Evolutionary conservation across 805 yeast genomes (phyloP).

Genomic region (Tetrapisispora iriomotensis): DNA sequence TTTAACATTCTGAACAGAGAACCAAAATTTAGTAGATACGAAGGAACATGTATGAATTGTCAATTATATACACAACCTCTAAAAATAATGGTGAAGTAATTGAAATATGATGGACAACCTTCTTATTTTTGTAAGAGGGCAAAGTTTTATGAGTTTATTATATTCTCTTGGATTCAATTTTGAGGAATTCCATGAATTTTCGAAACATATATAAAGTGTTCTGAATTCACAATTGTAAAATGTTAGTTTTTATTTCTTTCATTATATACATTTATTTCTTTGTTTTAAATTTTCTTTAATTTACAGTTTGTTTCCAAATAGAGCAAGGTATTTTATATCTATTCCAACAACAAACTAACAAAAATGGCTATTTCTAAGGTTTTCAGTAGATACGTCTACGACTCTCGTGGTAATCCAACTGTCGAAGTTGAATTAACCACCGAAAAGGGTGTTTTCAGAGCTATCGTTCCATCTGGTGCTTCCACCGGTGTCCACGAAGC

Average conservation of each 20-base stretch:
- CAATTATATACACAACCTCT: too few relatives aligned
- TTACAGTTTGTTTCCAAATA: slow-evolving; percentile 2
- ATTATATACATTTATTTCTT: background rate
- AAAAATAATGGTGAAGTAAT: too few relatives aligned
- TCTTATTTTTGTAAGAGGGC: too few relatives aligned
- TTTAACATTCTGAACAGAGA: too few relatives aligned
- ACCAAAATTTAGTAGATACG: too few relatives aligned
- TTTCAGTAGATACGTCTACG: slow-evolving; percentile 95
- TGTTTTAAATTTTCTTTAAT: slow-evolving; percentile 1
- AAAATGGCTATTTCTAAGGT: slow-evolving; percentile 79
- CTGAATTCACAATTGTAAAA: background rate
- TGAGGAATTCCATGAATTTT: slow-evolving; percentile 2
- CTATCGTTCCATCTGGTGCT: slow-evolving; percentile 99
- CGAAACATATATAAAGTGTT: slow-evolving; percentile 5
- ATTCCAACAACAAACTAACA: slow-evolving; percentile 5
- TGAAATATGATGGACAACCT: too few relatives aligned
- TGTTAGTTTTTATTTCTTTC: background rate
- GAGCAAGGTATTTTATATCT: slow-evolving; percentile 9
- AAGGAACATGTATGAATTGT: too few relatives aligned
- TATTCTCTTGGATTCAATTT: too few relatives aligned
- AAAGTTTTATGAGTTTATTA: too few relatives aligned
- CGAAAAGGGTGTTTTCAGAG: slow-evolving; percentile 86
- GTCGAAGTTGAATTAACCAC: slow-evolving; percentile 97
- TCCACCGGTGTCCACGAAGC: slow-evolving; percentile 99
- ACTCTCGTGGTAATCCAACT: slow-evolving; percentile 99